Conservation (phyloP, 306 rosid genomes). For the Cyclanthera cordifolia region DNA sequence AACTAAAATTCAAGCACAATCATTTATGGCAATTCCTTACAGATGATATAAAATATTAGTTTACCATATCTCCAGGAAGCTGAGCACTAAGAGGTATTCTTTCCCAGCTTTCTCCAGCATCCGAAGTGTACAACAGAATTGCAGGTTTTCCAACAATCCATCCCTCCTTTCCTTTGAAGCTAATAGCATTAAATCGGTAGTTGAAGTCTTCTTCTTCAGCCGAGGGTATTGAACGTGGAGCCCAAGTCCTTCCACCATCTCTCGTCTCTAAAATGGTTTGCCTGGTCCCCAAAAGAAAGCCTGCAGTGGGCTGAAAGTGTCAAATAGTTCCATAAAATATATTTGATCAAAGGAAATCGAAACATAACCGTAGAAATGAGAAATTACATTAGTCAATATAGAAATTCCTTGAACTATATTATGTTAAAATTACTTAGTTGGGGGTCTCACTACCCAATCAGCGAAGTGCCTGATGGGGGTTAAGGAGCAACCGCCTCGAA, state of each 20-base stretch:
- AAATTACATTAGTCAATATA: not conserved
- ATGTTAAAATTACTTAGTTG: too few relatives aligned
- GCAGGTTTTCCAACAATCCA: conserved; percentile 96
- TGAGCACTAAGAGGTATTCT: conserved; percentile 77
- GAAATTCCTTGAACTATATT: too few relatives aligned
- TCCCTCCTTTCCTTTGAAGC: conserved; percentile 89
- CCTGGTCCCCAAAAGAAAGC: conserved; percentile 81
- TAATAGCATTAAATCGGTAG: conserved; percentile 79
- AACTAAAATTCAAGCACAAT: not conserved
- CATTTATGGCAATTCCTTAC: not conserved
- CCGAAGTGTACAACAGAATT: conserved; percentile 67
- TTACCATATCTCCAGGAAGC: conserved; percentile 94
- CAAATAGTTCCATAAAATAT: not conserved
- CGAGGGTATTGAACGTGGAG: conserved; percentile 74
- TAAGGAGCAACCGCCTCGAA: too few relatives aligned
- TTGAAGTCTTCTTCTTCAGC: conserved; percentile 97
- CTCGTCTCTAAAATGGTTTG: conserved; percentile 87
- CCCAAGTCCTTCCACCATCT: conserved; percentile 85
- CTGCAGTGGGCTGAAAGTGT: conserved; percentile 25
- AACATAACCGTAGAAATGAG: not conserved
- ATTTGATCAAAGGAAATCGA: not conserved
- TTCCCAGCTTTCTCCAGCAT: conserved; percentile 86
- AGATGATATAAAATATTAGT: not conserved
- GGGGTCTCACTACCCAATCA: too few relatives aligned
- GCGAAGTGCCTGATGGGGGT: too few relatives aligned